A percentile compares a stretch with the other conserved stretches of the same genome.
phyloP scores from a whole-genome alignment of 495 filamentous ascomycete species.

The Xylaria sp. region DNA sequence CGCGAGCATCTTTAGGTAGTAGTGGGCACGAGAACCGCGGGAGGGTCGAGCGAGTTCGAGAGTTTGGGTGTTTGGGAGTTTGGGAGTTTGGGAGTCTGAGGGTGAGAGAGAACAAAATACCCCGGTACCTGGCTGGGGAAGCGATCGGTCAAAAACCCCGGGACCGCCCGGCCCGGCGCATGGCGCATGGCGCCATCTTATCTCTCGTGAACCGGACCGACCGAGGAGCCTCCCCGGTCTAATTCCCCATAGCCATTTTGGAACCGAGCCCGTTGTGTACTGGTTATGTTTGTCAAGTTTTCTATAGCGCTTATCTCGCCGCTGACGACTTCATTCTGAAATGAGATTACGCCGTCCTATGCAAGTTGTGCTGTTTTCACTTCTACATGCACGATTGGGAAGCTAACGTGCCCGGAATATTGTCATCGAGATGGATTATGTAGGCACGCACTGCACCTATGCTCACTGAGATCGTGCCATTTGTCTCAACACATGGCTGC shows the following conservation, averaged over 20 bases:
- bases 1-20: slow-evolving; percentile 20
- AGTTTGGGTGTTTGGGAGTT: too few species aligned
- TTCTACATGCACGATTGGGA: not conserved
- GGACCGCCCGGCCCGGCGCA: slow-evolving; percentile 13
- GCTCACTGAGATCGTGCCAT: not conserved
- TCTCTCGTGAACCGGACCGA: not conserved
- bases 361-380: not conserved
- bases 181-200: not conserved
- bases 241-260: not conserved
- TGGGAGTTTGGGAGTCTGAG: too few species aligned
- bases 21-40: not conserved
- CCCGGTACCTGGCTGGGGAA: not conserved
- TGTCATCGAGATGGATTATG: not conserved
- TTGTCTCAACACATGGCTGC: not conserved
- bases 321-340: not conserved
- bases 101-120: not conserved
- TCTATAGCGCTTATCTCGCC: not conserved
- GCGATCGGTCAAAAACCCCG: not conserved
- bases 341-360: not conserved
- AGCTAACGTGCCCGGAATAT: not conserved
- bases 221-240: not conserved
- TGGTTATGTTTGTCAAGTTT: not conserved
- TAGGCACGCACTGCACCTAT: not conserved
- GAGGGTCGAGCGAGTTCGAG: not conserved
- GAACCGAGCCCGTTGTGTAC: not conserved